These are phyloP conservation scores for Cryptosporidium meleagridis DNA, from an alignment of 169 alveolate genomes.

Conservation along the genomic window DNA sequence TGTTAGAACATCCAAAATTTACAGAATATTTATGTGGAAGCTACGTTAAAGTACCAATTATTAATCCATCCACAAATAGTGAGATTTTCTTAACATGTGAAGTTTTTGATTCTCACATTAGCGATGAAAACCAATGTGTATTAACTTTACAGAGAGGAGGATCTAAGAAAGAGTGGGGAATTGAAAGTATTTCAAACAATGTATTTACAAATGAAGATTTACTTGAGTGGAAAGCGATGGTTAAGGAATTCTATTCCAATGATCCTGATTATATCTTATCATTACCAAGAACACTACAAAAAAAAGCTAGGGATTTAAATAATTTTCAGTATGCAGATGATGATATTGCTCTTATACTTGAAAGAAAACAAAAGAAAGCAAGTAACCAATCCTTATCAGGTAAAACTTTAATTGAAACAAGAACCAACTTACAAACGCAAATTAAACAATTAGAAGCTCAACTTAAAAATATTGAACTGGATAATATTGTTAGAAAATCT, in stretches of 20 bases:
- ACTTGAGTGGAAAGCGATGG: constrained; percentile 74
- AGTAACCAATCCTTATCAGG: constrained; percentile 13
- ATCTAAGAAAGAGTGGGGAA: constrained; percentile 56
- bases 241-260: constrained; percentile 26
- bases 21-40: constrained; percentile 51
- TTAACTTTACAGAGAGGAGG: constrained; percentile 70
- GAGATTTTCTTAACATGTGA: constrained; percentile 54
- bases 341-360: constrained; percentile 53
- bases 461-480: constrained; percentile 23
- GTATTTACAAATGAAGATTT: constrained; percentile 41
- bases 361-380: constrained; percentile 36
- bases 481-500: constrained; percentile 9
- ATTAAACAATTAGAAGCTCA: constrained; percentile 48
- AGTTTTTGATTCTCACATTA: constrained; percentile 28
- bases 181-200: constrained; percentile 46
- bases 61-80: constrained; percentile 28
- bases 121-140: constrained; percentile 19
- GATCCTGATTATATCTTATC: constrained; percentile 41
- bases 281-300: constrained; percentile 27
- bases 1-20: constrained; percentile 71
- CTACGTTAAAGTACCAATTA: constrained; percentile 67
- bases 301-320: constrained; percentile 22
- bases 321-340: constrained; percentile 62
- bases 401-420: constrained; percentile 44
- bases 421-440: constrained; percentile 65